Evolutionary conservation across 805 yeast genomes (phyloP), one percentile per base, ranked within the genome.

Genomic region (Zygosaccharomyces bailii): DNA sequence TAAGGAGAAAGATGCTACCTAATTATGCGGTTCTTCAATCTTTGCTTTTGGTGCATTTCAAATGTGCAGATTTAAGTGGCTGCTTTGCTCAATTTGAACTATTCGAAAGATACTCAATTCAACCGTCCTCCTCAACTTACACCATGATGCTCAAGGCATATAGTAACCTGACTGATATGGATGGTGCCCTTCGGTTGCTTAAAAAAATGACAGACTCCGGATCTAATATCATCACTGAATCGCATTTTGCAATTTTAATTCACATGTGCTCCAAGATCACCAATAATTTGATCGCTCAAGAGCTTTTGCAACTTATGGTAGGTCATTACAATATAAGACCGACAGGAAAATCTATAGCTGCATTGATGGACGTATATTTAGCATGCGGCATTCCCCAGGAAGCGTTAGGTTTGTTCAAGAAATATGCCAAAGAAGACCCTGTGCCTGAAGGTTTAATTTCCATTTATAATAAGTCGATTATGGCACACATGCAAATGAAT

Each of bases 1-100:
- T 65, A 4, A 61, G 67, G 41, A 66, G 81, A 43, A 70, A 72
- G 1, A 68, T 79, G 55, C 54, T 48, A 3, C 86, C 87, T 1
- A 66, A 70, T 1, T 53, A 51, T 30, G 48, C 57, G 6, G 57
- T 65, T 2, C 46, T 63, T 23, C 61, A 60, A 34, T 51, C 67
- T 8, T 38, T 65, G 30, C 21, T 64, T 25, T 38, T 52, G 5
- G 61, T 53, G 1, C 52, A 59, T 46, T 60, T 53, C 33, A 52
- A 54, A 39, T 35, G 48, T 10, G 61, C 61, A 23, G 54, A 60
- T 37, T 46, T 45, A 13, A 34, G 45, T 9, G 56, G 53, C 11
- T 61, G 65, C 42, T 56, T 65, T 34, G 39, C 53, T 14, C 60
- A 61, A 13, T 65, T 57, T 35, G 61, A 56, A 44, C 51, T 56